A percentile compares a stretch with the other conserved stretches of the same genome.
Conservation (phyloP, 768 basidiomycete species). For the Termitomyces sp. region DNA sequence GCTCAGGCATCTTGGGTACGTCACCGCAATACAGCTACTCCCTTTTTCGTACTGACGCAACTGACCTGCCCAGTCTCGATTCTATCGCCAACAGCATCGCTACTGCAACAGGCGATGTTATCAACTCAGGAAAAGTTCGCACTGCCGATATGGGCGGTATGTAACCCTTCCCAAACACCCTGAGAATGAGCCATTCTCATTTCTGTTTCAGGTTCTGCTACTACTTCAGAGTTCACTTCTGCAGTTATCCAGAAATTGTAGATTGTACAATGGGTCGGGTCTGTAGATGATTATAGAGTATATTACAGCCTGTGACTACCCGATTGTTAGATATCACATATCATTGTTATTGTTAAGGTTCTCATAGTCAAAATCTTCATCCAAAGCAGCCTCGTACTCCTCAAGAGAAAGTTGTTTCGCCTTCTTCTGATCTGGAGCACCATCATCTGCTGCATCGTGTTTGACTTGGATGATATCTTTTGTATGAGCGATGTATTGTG, state of each 20-base stretch:
- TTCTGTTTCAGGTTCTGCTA: conserved; percentile 59
- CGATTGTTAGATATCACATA: conserved; percentile 4
- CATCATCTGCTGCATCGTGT: background rate
- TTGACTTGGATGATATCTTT: conserved; percentile 12
- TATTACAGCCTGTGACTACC: conserved; percentile 13
- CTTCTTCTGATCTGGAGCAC: conserved; percentile 33
- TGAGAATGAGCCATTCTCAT: conserved; percentile 4
- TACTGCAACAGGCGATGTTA: conserved; percentile 86
- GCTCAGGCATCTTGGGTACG: conserved; percentile 91
- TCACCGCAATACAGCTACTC: background rate
- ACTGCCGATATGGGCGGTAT: conserved; percentile 95
- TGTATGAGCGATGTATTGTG: conserved; percentile 8
- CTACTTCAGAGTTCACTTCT: conserved; percentile 92
- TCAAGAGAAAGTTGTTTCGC: conserved; percentile 33
- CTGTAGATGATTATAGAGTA: conserved; percentile 15
- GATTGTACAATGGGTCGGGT: conserved; percentile 4
- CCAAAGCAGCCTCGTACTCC: conserved; percentile 47
- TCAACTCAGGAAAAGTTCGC: conserved; percentile 80
- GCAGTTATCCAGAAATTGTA: conserved; percentile 83
- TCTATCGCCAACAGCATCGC: conserved; percentile 92
- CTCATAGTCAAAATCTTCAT: conserved; percentile 41
- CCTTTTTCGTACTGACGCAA: background rate
- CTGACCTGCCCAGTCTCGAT: conserved; percentile 61
- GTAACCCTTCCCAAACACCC: conserved; percentile 18
- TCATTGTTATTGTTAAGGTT: conserved; percentile 5